phyloP scores from a whole-genome alignment of 805 yeast genomes.

The Starmerella sp. region DNA sequence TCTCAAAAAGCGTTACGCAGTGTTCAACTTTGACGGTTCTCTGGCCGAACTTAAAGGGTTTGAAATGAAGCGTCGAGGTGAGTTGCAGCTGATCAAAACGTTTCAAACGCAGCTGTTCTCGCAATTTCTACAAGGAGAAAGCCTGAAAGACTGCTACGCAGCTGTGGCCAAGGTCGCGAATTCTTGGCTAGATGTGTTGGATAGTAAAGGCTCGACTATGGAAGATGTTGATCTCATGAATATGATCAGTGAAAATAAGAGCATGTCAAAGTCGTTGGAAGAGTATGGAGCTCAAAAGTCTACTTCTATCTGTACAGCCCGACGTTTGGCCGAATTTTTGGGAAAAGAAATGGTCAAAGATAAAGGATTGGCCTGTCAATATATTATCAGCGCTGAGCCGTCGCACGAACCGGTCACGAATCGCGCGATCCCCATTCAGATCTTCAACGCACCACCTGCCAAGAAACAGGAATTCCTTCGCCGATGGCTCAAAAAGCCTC shows the following conservation, averaged over 20 bases:
- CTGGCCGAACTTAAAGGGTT: constrained; percentile 94
- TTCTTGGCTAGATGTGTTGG: constrained; percentile 90
- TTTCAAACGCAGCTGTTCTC: constrained; percentile 92
- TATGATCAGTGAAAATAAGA: constrained; percentile 88
- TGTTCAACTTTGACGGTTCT: constrained; percentile 86
- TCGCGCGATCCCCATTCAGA: constrained; percentile 92
- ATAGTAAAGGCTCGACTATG: constrained; percentile 70
- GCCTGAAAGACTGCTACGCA: constrained; percentile 67
- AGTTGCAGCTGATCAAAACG: constrained; percentile 79
- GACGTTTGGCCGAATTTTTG: constrained; percentile 80
- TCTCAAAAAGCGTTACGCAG: constrained; percentile 91
- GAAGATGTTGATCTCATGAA: constrained; percentile 92
- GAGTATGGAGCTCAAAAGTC: constrained; percentile 89
- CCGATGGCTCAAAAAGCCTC: constrained; percentile 76
- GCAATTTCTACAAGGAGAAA: constrained; percentile 73
- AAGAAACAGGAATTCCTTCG: constrained; percentile 65
- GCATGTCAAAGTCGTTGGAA: constrained; percentile 82
- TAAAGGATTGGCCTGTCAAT: constrained; percentile 90
- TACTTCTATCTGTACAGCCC: constrained; percentile 91
- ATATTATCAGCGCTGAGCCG: constrained; percentile 78
- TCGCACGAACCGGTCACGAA: constrained; percentile 83
- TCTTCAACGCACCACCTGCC: constrained; percentile 68
- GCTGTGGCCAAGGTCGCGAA: constrained; percentile 90
- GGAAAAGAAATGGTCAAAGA: constrained; percentile 96
- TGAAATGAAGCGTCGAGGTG: constrained; percentile 94